These are phyloP conservation scores for Aspergillus tubingensis DNA, from an alignment of 2,329 filamentous ascomycete species.

Conservation along the genomic window DNA sequence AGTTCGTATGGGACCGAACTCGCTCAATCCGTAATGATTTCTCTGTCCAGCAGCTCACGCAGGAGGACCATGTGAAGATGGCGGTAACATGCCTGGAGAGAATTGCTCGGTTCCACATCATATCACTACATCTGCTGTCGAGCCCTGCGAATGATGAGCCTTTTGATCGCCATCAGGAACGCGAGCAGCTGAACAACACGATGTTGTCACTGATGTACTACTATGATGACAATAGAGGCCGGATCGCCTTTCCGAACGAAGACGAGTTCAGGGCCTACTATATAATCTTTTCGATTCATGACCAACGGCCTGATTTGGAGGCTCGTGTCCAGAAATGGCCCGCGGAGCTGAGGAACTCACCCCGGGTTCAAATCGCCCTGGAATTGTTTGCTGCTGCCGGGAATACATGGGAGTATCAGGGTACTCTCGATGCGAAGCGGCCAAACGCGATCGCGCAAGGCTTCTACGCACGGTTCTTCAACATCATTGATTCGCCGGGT, in stretches of 20 bases:
- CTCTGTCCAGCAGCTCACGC: constrained; percentile 62
- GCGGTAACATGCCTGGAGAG: constrained; percentile 64
- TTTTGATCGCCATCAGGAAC: constrained; percentile 61
- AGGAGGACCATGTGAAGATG: constrained; percentile 56
- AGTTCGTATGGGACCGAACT: constrained; percentile 67
- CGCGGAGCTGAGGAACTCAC: constrained; percentile 51
- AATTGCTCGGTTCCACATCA: constrained; percentile 65
- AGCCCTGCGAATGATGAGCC: constrained; percentile 53
- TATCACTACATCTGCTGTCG: constrained; percentile 62
- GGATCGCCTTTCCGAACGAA: constrained; percentile 57
- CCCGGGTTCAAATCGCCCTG: constrained; percentile 58
- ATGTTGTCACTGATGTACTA: constrained; percentile 63
- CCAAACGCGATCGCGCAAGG: constrained; percentile 58
- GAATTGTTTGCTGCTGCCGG: constrained; percentile 59
- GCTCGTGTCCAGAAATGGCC: constrained; percentile 61
- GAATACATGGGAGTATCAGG: constrained; percentile 55
- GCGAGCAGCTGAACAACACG: constrained; percentile 65
- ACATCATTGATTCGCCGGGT: constrained; percentile 54
- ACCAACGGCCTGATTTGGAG: constrained; percentile 57
- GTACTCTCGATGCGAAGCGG: constrained; percentile 52
- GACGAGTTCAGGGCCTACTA: constrained; percentile 66
- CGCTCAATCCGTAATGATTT: constrained; percentile 67
- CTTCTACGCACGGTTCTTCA: constrained; percentile 62
- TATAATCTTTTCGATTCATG: constrained; percentile 58
- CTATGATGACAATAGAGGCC: constrained; percentile 57